Base-by-base conservation (phyloP, 306 rosid genomes). In the Glycine tomentella region DNA sequence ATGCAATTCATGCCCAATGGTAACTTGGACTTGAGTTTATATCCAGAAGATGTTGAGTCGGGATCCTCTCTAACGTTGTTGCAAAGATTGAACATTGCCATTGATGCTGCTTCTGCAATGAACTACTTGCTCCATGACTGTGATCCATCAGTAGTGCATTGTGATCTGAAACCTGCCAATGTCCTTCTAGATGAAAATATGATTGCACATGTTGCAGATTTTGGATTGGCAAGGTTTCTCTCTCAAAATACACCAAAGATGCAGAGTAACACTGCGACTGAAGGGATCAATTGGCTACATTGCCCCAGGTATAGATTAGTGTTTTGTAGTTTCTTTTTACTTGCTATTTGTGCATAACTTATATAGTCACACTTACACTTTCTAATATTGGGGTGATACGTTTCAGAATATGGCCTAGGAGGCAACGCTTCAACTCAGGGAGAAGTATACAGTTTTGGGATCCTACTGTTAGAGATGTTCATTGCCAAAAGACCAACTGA, bases 81-180 rank as follows among this genome's bases (percentile, higher is more conserved):
- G 77, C 85, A 85, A 44, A 87, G 87, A 59, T 51, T 85, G 38
- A 82, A 80, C 20, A 76, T 82, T 82, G 83, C 59, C 67, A 80
- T 85, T 66, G 85, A 85, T 73, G 86, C 85, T 16, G 90, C 90
- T 67, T 67, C 76, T 10, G 90, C 90, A 17, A 67, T 87, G 81
- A 82, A 82, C 68, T 87, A 87, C 68, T 74, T 87, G 78, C 90
- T 82, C 77, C 79, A 80, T 68, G 85, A 85, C 7, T 87, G 90
- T 56, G 74, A 85, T 31, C 88, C 88, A 12, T 80, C 88, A 38
- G 4, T 87, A 68, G 88, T 82, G 4, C 90, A 87, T 33, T 85
- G 90, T 73, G 88, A 85, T 82, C 36, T 85, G 59, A 87, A 87
- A 73, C 90, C 90, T 3, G 85, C 20, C 9, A 87, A 87, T 82